phyloP scores from a whole-genome alignment of 1,284 basidiomycete species.

The Trichosporon ovoides region DNA sequence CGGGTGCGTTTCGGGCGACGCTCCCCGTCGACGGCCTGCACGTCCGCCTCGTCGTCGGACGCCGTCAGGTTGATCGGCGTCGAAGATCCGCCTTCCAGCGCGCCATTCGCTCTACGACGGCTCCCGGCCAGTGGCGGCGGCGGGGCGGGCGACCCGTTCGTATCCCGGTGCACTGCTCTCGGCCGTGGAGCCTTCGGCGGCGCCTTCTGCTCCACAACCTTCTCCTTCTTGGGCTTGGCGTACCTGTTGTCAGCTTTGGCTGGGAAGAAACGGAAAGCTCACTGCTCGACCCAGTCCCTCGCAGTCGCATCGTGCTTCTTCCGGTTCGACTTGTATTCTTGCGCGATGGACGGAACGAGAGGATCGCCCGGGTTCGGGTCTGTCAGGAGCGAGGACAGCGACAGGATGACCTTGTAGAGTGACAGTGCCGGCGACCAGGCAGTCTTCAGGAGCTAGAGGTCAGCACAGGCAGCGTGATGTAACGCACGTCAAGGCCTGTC shows the following conservation, averaged over 20 bases:
- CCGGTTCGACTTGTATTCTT: slow-evolving; percentile 85
- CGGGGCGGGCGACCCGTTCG: slow-evolving; percentile 15
- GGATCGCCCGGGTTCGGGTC: slow-evolving; percentile 93
- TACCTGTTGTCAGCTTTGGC: slow-evolving; percentile 24
- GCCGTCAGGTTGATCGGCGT: slow-evolving; percentile 9
- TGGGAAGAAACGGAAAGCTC: slow-evolving; percentile 43
- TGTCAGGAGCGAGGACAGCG: slow-evolving; percentile 93
- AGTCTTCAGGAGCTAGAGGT: slow-evolving; percentile 70
- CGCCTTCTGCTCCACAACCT: slow-evolving; percentile 6
- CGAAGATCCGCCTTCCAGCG: slow-evolving; percentile 5
- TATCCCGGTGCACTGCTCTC: slow-evolving; percentile 13
- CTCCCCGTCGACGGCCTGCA: neutral
- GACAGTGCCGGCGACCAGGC: slow-evolving; percentile 88
- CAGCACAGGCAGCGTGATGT: neutral
- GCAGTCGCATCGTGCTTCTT: slow-evolving; percentile 86
- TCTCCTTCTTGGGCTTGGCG: slow-evolving; percentile 26
- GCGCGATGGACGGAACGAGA: slow-evolving; percentile 54
- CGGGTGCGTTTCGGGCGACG: slow-evolving; percentile 15
- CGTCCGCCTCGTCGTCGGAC: slow-evolving; percentile 15
- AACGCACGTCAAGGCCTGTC: slow-evolving; percentile 44
- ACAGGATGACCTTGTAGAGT: slow-evolving; percentile 85
- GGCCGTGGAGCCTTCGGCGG: slow-evolving; percentile 11
- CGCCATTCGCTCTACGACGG: slow-evolving; percentile 22
- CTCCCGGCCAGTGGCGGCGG: slow-evolving; percentile 8
- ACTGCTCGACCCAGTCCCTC: slow-evolving; percentile 92